Percentiles rank a stretch among this genome's conserved stretches.
Evolutionary conservation across 495 filamentous ascomycete genomes (phyloP).

Genomic region (Daldinia bambusicola): DNA sequence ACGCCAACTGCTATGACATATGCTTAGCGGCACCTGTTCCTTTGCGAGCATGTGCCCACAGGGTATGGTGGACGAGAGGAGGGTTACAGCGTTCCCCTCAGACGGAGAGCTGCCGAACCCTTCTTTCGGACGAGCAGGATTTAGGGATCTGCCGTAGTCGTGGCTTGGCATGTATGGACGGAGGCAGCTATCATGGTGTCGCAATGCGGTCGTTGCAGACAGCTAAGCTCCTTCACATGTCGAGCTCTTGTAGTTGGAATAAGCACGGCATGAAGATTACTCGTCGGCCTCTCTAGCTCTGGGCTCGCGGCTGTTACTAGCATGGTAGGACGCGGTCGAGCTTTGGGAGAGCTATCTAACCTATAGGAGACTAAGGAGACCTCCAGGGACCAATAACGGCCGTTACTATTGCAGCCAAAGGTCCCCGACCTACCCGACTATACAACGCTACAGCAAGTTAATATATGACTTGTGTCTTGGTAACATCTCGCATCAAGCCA

Average conservation of each 20-base stretch:
- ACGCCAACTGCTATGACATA: constrained; percentile 34
- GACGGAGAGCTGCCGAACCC: constrained; percentile 34
- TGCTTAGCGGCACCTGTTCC: constrained; percentile 2
- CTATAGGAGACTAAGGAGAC: constrained; percentile 2
- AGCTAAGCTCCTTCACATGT: constrained; percentile 17
- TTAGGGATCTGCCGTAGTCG: constrained; percentile 19
- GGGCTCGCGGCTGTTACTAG: constrained; percentile 20
- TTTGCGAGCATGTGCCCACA: constrained; percentile 3
- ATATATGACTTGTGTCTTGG: constrained; percentile 1
- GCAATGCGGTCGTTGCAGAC: constrained; percentile 21
- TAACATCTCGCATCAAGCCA: constrained; percentile 1
- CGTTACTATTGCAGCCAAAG: not conserved
- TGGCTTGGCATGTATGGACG: constrained; percentile 28
- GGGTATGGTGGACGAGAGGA: not conserved
- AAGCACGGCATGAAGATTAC: not conserved
- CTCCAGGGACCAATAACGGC: constrained; percentile 1
- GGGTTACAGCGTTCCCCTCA: constrained; percentile 11
- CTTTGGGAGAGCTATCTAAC: constrained; percentile 2
- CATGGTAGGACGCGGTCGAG: not conserved
- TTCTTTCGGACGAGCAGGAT: constrained; percentile 10
- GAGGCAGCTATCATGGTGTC: constrained; percentile 20
- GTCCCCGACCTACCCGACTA: not conserved
- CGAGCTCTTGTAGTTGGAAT: constrained; percentile 15
- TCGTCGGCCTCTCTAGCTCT: constrained; percentile 5
- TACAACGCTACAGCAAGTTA: constrained; percentile 5